phyloP scores from a whole-genome alignment of 1,284 basidiomycete genomes.

The Malassezia cuniculi region DNA sequence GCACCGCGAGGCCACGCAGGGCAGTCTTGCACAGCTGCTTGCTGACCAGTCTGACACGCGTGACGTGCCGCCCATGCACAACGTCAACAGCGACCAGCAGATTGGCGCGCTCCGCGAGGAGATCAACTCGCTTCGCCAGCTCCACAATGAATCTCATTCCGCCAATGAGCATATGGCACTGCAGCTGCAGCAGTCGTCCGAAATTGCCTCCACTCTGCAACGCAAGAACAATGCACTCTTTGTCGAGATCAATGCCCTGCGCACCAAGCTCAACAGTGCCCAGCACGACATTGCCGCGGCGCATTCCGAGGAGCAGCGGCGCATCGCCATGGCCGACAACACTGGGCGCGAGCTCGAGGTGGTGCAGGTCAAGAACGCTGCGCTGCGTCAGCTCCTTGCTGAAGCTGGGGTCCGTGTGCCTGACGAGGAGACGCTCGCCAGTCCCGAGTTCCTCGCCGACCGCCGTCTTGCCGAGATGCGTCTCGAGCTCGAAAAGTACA shows the following conservation, averaged over 20 bases:
- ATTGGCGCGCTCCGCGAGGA: constrained; percentile 38
- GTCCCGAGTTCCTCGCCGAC: constrained; percentile 29
- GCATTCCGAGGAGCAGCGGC: constrained; percentile 45
- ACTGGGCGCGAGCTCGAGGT: constrained; percentile 56
- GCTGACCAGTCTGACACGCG: constrained; percentile 16
- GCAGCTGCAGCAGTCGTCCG: constrained; percentile 57
- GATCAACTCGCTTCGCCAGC: constrained; percentile 30
- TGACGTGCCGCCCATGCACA: constrained; percentile 20
- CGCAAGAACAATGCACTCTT: constrained; percentile 59
- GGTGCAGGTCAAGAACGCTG: constrained; percentile 60
- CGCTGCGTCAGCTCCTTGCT: constrained; percentile 72
- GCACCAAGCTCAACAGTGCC: constrained; percentile 61
- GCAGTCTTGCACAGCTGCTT: constrained; percentile 33
- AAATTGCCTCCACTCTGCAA: constrained; percentile 57
- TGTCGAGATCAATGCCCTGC: constrained; percentile 64
- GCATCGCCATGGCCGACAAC: constrained; percentile 2
- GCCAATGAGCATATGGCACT: constrained; percentile 44
- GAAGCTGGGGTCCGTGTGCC: constrained; percentile 53
- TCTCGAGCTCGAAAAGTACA: constrained; percentile 31
- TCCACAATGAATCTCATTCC: constrained; percentile 30
- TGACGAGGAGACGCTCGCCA: constrained; percentile 35
- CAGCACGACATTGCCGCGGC: constrained; percentile 61
- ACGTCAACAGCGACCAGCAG: constrained; percentile 15
- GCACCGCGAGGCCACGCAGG: constrained; percentile 33
- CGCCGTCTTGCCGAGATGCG: constrained; percentile 34